Conservation (phyloP, 371 early-diverging fungal species). For the Entomophthora muscae region DNA sequence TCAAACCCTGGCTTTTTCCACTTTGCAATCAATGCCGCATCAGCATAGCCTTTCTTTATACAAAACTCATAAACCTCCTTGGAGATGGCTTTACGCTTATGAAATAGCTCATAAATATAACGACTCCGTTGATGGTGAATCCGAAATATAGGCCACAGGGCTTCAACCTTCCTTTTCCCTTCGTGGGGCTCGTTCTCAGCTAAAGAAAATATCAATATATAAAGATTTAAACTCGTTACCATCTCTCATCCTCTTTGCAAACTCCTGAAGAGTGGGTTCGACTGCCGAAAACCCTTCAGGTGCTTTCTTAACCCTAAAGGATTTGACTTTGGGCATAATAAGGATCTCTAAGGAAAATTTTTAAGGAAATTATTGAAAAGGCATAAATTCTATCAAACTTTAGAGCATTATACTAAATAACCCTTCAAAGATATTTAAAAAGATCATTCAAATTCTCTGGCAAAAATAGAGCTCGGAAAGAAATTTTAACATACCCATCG, state of each 20-base stretch:
- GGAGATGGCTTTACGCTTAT: constrained; percentile 85
- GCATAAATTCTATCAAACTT: no score
- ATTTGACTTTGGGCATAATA: constrained; percentile 71
- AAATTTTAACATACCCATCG: no score
- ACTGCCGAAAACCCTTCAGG: constrained; percentile 93
- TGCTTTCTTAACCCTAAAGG: constrained; percentile 57
- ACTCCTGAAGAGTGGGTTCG: constrained; percentile 82
- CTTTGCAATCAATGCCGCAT: constrained; percentile 88
- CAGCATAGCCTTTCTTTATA: constrained; percentile 79
- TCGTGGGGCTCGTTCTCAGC: constrained; percentile 92
- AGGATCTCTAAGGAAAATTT: no score
- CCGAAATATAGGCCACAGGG: constrained; percentile 89
- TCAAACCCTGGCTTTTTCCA: constrained; percentile 98
- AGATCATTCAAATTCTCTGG: no score
- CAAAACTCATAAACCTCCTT: constrained; percentile 83
- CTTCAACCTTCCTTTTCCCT: constrained; percentile 85
- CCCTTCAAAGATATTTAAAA: no score
- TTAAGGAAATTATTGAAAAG: no score
- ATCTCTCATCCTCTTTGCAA: constrained; percentile 88
- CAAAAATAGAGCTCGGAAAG: no score
- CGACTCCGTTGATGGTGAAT: constrained; percentile 95
- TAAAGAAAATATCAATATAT: constrained; percentile 18
- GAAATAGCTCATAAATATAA: constrained; percentile 88
- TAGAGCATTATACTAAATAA: no score
- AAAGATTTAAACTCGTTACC: constrained; percentile 28